phyloP scores from a whole-genome alignment of 805 yeast genomes.

The Yarrowia hollandica region DNA sequence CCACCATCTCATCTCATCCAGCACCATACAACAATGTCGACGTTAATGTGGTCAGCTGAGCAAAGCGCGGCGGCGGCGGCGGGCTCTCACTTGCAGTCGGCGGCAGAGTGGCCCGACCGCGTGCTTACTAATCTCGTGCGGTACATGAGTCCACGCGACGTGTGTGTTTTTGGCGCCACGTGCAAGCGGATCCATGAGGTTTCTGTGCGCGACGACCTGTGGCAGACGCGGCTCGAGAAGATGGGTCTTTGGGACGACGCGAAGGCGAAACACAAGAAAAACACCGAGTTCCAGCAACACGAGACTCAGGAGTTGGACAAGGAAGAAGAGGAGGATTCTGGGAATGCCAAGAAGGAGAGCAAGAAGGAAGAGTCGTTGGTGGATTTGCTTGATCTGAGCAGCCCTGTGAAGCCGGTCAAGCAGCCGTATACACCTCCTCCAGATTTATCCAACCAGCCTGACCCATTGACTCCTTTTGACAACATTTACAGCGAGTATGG shows the following conservation, averaged over 20 bases:
- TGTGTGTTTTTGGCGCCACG: neutral
- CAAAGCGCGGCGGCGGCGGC: constrained; percentile 19
- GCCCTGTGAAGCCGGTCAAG: neutral
- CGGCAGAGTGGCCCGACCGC: constrained; percentile 26
- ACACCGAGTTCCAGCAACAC: neutral
- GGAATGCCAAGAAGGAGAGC: neutral
- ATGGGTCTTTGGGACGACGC: constrained; percentile 39
- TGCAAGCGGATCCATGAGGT: neutral
- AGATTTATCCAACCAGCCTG: neutral
- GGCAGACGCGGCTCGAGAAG: constrained; percentile 44
- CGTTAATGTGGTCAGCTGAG: constrained; percentile 29
- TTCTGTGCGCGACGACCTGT: constrained; percentile 35
- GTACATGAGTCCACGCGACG: constrained; percentile 2
- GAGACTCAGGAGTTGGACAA: constrained; percentile 15
- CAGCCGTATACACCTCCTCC: neutral
- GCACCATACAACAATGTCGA: constrained; percentile 2
- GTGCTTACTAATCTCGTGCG: constrained; percentile 8
- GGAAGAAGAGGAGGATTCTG: neutral
- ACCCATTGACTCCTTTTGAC: constrained; percentile 31
- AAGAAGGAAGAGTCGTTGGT: neutral
- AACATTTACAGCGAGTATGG: constrained; percentile 30
- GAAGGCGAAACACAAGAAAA: neutral
- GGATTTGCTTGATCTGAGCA: constrained; percentile 6
- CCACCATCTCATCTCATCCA: neutral
- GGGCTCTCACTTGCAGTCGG: constrained; percentile 8